Evolutionary conservation across 2,329 filamentous ascomycete genomes (phyloP), one percentile per base, ranked within the genome.

Genomic region (Colletotrichum paranaense): DNA sequence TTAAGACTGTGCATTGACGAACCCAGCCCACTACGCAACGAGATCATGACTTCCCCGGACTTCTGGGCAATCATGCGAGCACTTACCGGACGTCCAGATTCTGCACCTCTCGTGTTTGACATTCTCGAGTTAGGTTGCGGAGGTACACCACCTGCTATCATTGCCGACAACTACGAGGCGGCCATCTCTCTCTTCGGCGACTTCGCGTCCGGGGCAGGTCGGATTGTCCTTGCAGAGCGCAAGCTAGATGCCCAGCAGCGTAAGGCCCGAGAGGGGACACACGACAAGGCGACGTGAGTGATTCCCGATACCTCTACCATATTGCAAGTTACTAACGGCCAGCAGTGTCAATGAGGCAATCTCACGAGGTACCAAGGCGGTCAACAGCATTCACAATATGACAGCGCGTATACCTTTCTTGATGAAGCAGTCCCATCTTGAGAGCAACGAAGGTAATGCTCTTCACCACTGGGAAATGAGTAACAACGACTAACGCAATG

Each of bases 21-120:
- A 73, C 91, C 94, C 0, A 92, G 92, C 30, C 91, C 93, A 14
- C 86, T 99, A 32, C 92, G 94, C 70, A 98, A 94, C 77, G 96
- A 98, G 83, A 94, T 98, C 77, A 97, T 97, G 83, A 96, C 94
- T 16, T 98, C 96, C 22, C 97, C 97, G 0, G 97, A 99, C 80
- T 98, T 99, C 82, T 99, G 97, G 97, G 93, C 93, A 5, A 94
- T 98, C 16, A 86, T 99, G 65, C 92, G 95, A 74, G 90, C 91
- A 38, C 86, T 99, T 22, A 91, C 94, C 59, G 86, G 88, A 28
- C 89, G 92, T 74, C 84, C 90, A 3, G 92, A 94, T 66, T 92
- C 93, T 30, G 93, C 95, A 2, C 88, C 92, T 0, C 88, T 92
- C 19, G 95, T 97, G 0, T 98, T 98, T 81, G 91, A 93, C 67